These are phyloP conservation scores for Thamnidium elegans DNA, from an alignment of 192 early-diverging fungal genomes.

Conservation along the genomic window DNA sequence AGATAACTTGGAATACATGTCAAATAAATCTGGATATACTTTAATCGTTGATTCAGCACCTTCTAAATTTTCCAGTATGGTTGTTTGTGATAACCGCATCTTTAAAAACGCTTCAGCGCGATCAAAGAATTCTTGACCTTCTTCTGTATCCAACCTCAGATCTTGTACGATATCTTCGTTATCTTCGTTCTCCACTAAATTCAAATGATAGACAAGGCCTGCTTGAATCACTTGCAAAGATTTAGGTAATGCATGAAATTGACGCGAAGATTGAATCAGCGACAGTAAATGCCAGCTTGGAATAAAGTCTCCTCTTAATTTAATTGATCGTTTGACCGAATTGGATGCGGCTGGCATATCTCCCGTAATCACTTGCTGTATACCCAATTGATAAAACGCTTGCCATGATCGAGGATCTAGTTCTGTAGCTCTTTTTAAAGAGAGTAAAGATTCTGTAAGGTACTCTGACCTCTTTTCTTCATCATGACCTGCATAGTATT, in stretches of 20 bases:
- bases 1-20: slow-evolving; percentile 6
- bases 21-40: slow-evolving; percentile 5
- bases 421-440: slow-evolving; percentile 48
- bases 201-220: slow-evolving; percentile 43
- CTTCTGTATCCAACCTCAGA: slow-evolving; percentile 46
- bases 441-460: slow-evolving; percentile 2
- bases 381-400: slow-evolving; percentile 58
- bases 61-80: slow-evolving; percentile 34
- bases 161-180: slow-evolving; percentile 49
- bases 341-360: slow-evolving; percentile 54
- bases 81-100: background rate
- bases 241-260: slow-evolving; percentile 56
- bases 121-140: slow-evolving; percentile 42
- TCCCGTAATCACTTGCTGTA: slow-evolving; percentile 62
- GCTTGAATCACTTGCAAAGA: slow-evolving; percentile 63
- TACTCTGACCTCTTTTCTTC: slow-evolving; percentile 12
- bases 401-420: slow-evolving; percentile 50
- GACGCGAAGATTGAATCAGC: slow-evolving; percentile 54
- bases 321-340: slow-evolving; percentile 52
- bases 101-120: slow-evolving; percentile 41
- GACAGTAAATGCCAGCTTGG: slow-evolving; percentile 72
- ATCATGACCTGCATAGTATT: background rate
- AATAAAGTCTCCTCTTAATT: slow-evolving; percentile 51
- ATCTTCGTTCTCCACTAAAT: slow-evolving; percentile 48
- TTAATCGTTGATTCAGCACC: slow-evolving; percentile 33